A percentile compares a stretch with the other conserved stretches of the same genome.
Conservation (phyloP, 2,329 filamentous ascomycete species). For the Colletotrichum sp. region DNA sequence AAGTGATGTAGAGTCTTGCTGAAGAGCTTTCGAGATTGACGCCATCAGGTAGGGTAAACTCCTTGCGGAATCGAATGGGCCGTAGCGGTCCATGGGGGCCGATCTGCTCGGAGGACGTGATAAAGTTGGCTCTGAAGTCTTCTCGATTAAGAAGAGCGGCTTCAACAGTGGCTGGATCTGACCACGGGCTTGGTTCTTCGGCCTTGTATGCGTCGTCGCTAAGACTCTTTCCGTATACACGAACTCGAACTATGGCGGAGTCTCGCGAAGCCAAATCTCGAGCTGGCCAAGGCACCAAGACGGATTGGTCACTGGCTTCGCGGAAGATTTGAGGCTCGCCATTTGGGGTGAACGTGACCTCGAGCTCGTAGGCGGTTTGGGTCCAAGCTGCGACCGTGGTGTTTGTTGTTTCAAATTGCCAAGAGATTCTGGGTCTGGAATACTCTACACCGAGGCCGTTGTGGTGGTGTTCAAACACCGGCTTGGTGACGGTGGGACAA, state of each 20-base stretch:
- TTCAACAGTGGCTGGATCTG: not conserved
- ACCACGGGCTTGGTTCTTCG: not conserved
- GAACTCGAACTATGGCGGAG: conserved; percentile 29
- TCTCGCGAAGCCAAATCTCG: conserved; percentile 30
- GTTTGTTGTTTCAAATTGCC: conserved; percentile 7
- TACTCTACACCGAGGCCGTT: conserved; percentile 18
- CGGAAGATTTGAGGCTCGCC: not conserved
- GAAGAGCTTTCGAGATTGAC: not conserved
- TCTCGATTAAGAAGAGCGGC: not conserved
- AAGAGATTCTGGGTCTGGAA: conserved; percentile 21
- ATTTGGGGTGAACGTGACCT: conserved; percentile 1
- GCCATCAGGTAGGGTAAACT: not conserved
- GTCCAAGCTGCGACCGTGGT: conserved; percentile 7
- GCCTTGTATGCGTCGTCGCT: not conserved
- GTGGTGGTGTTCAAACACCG: conserved; percentile 24
- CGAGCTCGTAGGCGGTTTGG: conserved; percentile 23
- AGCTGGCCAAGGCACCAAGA: conserved; percentile 23
- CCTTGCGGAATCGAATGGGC: conserved; percentile 8
- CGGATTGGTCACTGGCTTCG: conserved; percentile 8
- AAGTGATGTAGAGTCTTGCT: conserved; percentile 39
- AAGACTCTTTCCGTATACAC: conserved; percentile 26
- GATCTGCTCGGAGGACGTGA: not conserved
- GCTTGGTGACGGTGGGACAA: not conserved
- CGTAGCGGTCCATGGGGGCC: not conserved
- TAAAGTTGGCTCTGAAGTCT: conserved; percentile 4